These are phyloP conservation scores for Cladophialophora yegresii DNA, from an alignment of 2,329 filamentous ascomycete genomes.

Conservation along the genomic window DNA sequence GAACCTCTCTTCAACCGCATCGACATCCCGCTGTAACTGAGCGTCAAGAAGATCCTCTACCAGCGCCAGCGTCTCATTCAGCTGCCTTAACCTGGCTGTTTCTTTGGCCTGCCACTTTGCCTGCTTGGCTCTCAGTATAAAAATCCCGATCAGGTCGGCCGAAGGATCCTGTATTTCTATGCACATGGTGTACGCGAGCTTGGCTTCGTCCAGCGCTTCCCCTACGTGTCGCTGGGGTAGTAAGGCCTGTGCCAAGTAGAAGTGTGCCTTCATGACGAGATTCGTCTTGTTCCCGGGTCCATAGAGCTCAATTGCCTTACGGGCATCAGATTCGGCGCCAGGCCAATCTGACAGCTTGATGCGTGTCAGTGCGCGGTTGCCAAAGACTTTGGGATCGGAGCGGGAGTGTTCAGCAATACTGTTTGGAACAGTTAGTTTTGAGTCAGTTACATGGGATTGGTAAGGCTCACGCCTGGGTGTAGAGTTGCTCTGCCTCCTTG, in stretches of 20 bases:
- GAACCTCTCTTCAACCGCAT: constrained; percentile 42
- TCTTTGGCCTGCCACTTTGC: constrained; percentile 80
- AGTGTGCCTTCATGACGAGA: constrained; percentile 76
- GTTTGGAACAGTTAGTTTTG: constrained; percentile 4
- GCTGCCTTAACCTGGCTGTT: constrained; percentile 48
- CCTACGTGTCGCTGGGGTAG: constrained; percentile 71
- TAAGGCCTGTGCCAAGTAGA: constrained; percentile 80
- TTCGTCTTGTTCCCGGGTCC: constrained; percentile 45
- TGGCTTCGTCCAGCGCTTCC: constrained; percentile 69
- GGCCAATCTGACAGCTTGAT: constrained; percentile 74
- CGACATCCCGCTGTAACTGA: constrained; percentile 45
- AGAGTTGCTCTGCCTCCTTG: constrained; percentile 50
- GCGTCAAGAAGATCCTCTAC: constrained; percentile 47
- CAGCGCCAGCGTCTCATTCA: constrained; percentile 46
- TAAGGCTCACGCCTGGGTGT: constrained; percentile 48
- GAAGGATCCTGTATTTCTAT: constrained; percentile 64
- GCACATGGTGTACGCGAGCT: constrained; percentile 72
- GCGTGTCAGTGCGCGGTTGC: constrained; percentile 83
- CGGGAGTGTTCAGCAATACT: constrained; percentile 74
- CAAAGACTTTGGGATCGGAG: constrained; percentile 76
- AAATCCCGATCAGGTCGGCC: constrained; percentile 68
- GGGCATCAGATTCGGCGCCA: constrained; percentile 74
- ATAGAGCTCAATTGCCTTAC: constrained; percentile 69
- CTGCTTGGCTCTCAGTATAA: constrained; percentile 80
- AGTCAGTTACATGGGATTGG: neutral